Percentiles rank a stretch among this genome's conserved stretches.
Conservation (phyloP, 2,329 filamentous ascomycete genomes). For the Xylariaceae sp. region DNA sequence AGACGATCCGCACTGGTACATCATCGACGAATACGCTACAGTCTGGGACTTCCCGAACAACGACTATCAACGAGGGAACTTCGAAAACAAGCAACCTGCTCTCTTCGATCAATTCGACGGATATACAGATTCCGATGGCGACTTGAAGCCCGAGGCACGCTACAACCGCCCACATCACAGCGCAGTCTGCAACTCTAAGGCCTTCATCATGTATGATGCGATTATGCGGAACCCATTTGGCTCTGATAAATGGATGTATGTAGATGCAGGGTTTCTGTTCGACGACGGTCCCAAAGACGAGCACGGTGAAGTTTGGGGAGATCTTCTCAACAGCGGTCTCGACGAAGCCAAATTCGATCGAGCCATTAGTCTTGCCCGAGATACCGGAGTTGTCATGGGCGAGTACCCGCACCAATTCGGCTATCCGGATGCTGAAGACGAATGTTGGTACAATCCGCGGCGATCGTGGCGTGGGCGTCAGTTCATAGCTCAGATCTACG, state of each 20-base stretch:
- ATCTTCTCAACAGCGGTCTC: conserved; percentile 17
- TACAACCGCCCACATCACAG: conserved; percentile 25
- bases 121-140: conserved; percentile 16
- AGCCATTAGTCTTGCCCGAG: conserved; percentile 12
- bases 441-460: conserved; percentile 16
- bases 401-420: conserved; percentile 23
- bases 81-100: conserved; percentile 13
- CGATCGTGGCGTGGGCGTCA: conserved; percentile 18
- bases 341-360: conserved; percentile 20
- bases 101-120: conserved; percentile 21
- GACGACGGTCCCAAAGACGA: conserved; percentile 22
- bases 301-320: conserved; percentile 17
- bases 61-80: conserved; percentile 22
- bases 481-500: conserved; percentile 23
- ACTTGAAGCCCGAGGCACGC: conserved; percentile 17
- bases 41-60: conserved; percentile 29
- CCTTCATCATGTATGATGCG: conserved; percentile 27
- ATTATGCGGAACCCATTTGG: conserved; percentile 25
- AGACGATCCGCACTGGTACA: conserved; percentile 20
- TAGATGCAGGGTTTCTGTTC: conserved; percentile 26
- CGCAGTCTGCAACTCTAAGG: conserved; percentile 25
- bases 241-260: conserved; percentile 24
- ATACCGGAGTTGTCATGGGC: conserved; percentile 25
- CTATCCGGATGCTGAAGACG: conserved; percentile 10
- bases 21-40: conserved; percentile 19